Evolutionary conservation across 2,329 filamentous ascomycete species (phyloP).

Genomic region (Drechslera avenae): DNA sequence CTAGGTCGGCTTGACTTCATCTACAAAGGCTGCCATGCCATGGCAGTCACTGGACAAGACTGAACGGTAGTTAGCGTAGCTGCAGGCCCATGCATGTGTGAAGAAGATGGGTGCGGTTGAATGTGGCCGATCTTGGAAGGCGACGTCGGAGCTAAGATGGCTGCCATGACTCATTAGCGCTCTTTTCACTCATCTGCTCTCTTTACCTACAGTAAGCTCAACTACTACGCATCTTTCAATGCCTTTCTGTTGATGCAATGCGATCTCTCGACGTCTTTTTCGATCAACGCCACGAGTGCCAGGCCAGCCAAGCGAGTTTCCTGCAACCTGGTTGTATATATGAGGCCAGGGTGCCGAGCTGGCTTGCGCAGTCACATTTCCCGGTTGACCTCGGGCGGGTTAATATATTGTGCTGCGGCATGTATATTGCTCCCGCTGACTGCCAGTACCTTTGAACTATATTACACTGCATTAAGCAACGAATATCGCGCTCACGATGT

Average conservation of each 20-base stretch:
- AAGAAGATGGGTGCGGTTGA: background rate
- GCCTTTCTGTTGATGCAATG: background rate
- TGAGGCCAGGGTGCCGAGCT: slow-evolving; percentile 9
- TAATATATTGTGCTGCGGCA: slow-evolving; percentile 23
- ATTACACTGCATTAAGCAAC: background rate
- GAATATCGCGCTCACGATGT: background rate
- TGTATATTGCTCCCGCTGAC: slow-evolving; percentile 17
- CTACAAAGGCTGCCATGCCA: slow-evolving; percentile 5
- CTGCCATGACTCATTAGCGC: slow-evolving; percentile 2
- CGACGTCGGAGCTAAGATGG: background rate
- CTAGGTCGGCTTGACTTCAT: slow-evolving; percentile 14
- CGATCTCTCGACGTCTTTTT: background rate
- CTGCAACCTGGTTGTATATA: slow-evolving; percentile 22
- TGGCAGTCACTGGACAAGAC: background rate
- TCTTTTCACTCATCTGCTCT: background rate
- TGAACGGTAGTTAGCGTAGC: slow-evolving; percentile 9
- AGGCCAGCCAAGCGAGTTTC: slow-evolving; percentile 8
- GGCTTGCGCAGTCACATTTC: slow-evolving; percentile 9
- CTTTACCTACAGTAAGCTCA: background rate
- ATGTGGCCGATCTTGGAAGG: background rate
- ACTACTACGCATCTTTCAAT: background rate
- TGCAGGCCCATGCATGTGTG: background rate
- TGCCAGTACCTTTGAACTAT: background rate
- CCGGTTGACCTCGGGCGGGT: slow-evolving; percentile 16
- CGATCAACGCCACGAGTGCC: background rate